Percentiles rank a stretch among this genome's conserved stretches.
Conservation (phyloP, 169 alveolate species). For the Blepharisma undulans region DNA sequence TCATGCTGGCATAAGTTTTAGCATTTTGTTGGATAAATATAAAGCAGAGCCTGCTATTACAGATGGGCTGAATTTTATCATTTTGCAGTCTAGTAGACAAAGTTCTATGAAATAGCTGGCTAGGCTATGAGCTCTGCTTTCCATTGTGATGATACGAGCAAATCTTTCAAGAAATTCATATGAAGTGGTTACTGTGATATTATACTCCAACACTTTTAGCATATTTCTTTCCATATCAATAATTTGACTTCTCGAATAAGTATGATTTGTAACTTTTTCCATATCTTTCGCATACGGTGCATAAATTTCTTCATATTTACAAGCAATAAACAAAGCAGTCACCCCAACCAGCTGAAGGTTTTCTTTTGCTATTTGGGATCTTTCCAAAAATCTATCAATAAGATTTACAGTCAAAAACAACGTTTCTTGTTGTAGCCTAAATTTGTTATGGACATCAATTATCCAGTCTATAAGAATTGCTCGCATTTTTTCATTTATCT, state of each 20-base stretch:
- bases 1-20: neutral
- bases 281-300: slow-evolving; percentile 68
- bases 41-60: slow-evolving; percentile 77
- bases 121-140: neutral
- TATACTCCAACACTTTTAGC: slow-evolving; percentile 48
- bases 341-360: slow-evolving; percentile 80
- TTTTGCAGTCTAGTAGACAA: slow-evolving; percentile 66
- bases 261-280: slow-evolving; percentile 53
- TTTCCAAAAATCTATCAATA: slow-evolving; percentile 68
- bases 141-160: neutral
- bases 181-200: slow-evolving; percentile 60
- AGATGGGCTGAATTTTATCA: slow-evolving; percentile 66
- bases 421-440: slow-evolving; percentile 73
- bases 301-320: slow-evolving; percentile 79
- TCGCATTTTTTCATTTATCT: slow-evolving; percentile 78
- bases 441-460: slow-evolving; percentile 78
- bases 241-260: slow-evolving; percentile 59
- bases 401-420: slow-evolving; percentile 72
- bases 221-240: slow-evolving; percentile 64
- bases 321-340: slow-evolving; percentile 74
- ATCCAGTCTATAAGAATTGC: slow-evolving; percentile 84
- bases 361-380: slow-evolving; percentile 44
- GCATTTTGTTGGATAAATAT: slow-evolving; percentile 64
- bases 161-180: slow-evolving; percentile 60
- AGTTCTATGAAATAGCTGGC: slow-evolving; percentile 72